Evolutionary conservation across 441 rosid species (phyloP), one percentile per base, ranked within the genome.

Genomic region (Croton laevigatus): DNA sequence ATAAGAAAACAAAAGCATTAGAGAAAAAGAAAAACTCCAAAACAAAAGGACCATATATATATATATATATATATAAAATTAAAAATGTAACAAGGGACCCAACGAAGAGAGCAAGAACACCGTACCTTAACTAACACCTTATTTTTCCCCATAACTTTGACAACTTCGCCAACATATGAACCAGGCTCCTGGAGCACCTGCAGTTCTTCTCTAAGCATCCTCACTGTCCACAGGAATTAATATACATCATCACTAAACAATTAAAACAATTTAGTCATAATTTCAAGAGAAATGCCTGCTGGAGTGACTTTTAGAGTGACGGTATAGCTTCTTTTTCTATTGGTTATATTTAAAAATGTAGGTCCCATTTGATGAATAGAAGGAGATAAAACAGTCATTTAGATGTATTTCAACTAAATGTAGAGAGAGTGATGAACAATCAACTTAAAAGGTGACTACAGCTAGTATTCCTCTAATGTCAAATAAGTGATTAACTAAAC

Each of bases 171-270:
- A 73, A 94, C 99, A 83, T 94, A 94, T 57, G 98, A 94, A 17
- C 99, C 99, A 54, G 99, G 99, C 74, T 94, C 99, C 73, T 94
- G 99, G 73, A 94, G 94, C 81, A 94, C 88, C 85, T 94, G 98
- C 72, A 89, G 76, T 78, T 94, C 98, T 82, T 94, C 98, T 77
- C 94, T 84, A 34, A 94, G 94, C 99, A 94, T 90, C 69, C 99
- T 75, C 49, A 94, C 99, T 94, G 77, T 45, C 69, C 53, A 73
- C 0, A 57, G 46, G 23, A 0, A 17, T 61, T 48, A 40, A 59
- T 27, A 27, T 27, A 44, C 20, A 71, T n/a, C 42, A 45, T 63
- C 49, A 66, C 12, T 17, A 13, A 59, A 34, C 45, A 49, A 44
- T 58, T 16, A n/a, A 19, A 65, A 64, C 51, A 62, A 52, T 44